Base-by-base conservation (phyloP, 148 eudicot species). In the Pouteria glomerata region DNA sequence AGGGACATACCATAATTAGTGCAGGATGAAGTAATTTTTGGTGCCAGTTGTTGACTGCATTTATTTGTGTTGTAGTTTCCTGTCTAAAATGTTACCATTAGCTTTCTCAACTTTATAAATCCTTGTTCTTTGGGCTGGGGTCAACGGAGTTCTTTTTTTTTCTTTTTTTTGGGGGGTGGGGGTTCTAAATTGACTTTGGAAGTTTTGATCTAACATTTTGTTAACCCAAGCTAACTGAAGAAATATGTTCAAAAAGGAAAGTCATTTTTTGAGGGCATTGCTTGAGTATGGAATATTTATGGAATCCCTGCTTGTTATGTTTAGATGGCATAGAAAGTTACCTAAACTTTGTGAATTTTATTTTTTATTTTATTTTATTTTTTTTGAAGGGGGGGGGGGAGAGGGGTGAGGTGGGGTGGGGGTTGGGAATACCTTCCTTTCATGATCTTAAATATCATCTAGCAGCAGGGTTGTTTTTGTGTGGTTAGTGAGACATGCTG, bases 161-260 rank as follows among this genome's bases (percentile, higher is more conserved):
- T 16, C 39, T 62, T n/a, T 18, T 12, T 29, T 30, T 11, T 8
- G 15, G 4, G 42, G 11, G 11, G 29, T 4, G 5, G 42, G 19
- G 1, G 8, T 44, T 44, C 14, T 15, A 44, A 44, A 44, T 8
- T 44, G 8, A 15, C 13, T 44, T 2, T 8, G 4, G 4, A 16
- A 58, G 33, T 33, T 33, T 30, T 11, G 21, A 15, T 31, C 48
- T 37, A 7, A 29, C 66, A 39, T 41, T 61, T 37, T 63, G 66
- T 53, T 24, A 63, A 44, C 66, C 48, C 66, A 21, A 37, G 66
- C 10, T 63, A 39, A 63, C 21, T 23, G 66, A 63, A 24, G 24
- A 42, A 27, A 27, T 44, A 12, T 44, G n/a, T 27, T 47, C 21
- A 23, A 7, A 12, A n/a, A 29, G 19, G 12, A 35, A 34, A 34